Conservation (phyloP, 139 green algal species). For the Volvox reticuliferus region DNA sequence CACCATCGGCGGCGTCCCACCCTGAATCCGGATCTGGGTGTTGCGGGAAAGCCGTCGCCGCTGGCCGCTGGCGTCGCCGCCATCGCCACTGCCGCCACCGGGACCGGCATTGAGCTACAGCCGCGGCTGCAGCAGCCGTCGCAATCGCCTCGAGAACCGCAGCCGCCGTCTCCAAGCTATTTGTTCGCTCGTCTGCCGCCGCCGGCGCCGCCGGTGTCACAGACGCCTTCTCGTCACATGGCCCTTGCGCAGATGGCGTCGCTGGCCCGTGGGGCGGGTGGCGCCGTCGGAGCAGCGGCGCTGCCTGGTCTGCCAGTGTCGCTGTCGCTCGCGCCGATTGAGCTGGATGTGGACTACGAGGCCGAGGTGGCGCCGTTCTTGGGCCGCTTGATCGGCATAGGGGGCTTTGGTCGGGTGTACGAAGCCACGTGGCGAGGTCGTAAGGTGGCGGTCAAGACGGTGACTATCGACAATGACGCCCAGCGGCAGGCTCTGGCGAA, state of each 20-base stretch:
- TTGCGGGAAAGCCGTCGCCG: neutral
- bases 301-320: neutral
- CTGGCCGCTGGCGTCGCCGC: neutral
- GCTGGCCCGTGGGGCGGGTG: neutral
- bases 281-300: neutral
- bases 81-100: too few species aligned
- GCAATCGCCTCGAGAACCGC: neutral
- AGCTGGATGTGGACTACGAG: slow-evolving; percentile 79
- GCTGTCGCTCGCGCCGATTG: slow-evolving; percentile 59
- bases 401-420: slow-evolving; percentile 84
- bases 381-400: slow-evolving; percentile 69
- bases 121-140: neutral
- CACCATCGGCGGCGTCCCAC: neutral
- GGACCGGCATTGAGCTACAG: slow-evolving; percentile 2
- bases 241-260: neutral
- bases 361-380: slow-evolving; percentile 77
- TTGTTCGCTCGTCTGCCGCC: neutral
- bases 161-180: neutral
- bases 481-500: slow-evolving; percentile 67
- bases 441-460: slow-evolving; percentile 82
- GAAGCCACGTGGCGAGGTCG: slow-evolving; percentile 69
- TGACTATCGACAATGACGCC: slow-evolving; percentile 50
- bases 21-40: neutral
- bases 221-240: neutral
- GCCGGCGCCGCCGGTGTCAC: neutral